phyloP scores from a whole-genome alignment of 768 basidiomycete species.

The Trametes villosa region DNA sequence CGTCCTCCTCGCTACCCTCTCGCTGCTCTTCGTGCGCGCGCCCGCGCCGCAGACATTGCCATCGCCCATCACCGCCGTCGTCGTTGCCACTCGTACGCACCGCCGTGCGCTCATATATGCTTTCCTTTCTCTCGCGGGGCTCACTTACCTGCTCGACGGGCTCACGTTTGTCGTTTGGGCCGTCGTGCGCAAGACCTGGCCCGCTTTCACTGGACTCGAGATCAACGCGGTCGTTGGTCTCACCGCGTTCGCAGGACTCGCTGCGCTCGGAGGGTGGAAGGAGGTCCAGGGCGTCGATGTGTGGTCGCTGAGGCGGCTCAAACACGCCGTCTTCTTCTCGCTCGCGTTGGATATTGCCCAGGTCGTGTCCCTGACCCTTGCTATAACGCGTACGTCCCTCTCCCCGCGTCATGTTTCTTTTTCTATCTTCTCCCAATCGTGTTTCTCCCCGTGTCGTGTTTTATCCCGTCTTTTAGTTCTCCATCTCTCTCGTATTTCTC shows the following conservation, averaged over 20 bases:
- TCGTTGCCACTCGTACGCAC: conserved; percentile 73
- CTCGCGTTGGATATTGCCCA: conserved; percentile 64
- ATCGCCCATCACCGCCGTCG: conserved; percentile 77
- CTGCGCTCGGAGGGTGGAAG: conserved; percentile 79
- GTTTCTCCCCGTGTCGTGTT: no score
- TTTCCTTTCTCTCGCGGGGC: conserved; percentile 68
- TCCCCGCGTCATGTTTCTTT: neutral
- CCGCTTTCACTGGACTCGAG: conserved; percentile 63
- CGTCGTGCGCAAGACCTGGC: conserved; percentile 70
- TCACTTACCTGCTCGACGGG: conserved; percentile 81
- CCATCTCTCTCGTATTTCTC: no score
- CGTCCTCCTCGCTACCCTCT: conserved; percentile 63
- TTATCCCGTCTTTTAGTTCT: no score
- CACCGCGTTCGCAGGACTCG: conserved; percentile 70
- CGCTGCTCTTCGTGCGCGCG: conserved; percentile 56
- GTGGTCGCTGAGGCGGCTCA: conserved; percentile 66
- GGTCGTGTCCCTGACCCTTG: conserved; percentile 46
- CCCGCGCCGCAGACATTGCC: conserved; percentile 40
- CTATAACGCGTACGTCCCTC: conserved; percentile 15
- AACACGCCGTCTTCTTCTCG: conserved; percentile 54
- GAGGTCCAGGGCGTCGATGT: conserved; percentile 71
- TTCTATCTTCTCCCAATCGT: neutral
- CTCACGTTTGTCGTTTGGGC: conserved; percentile 68
- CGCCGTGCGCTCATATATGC: conserved; percentile 76
- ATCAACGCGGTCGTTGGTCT: conserved; percentile 71